Percentiles rank a stretch among this genome's conserved stretches.
phyloP scores from a whole-genome alignment of 345 rosid genomes.

The Excoecaria agallocha region DNA sequence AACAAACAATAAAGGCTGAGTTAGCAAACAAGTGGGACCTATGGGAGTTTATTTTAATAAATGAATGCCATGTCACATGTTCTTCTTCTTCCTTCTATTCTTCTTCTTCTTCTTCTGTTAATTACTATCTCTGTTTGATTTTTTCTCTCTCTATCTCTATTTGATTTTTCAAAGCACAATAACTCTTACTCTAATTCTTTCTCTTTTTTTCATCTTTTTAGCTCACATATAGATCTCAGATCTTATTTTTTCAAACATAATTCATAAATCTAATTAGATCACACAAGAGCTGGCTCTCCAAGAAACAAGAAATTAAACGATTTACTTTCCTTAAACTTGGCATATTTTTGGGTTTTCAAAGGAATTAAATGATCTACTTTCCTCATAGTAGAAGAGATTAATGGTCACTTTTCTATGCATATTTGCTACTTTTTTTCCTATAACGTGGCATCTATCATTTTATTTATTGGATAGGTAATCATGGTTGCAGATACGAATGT shows the following conservation, averaged over 20 bases:
- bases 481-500: neutral
- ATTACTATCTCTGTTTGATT: no score
- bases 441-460: neutral
- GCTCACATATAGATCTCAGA: conserved; percentile 39
- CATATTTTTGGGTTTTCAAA: conserved; percentile 30
- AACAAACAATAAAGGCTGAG: no score
- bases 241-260: conserved; percentile 23
- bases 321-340: conserved; percentile 24
- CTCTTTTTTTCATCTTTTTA: conserved; percentile 50
- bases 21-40: no score
- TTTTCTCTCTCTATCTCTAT: no score
- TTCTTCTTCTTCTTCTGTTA: no score
- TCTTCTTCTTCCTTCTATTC: no score
- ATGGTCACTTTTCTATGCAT: conserved; percentile 43
- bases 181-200: conserved; percentile 48
- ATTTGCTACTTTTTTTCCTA: conserved; percentile 25
- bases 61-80: no score
- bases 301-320: conserved; percentile 27
- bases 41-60: no score
- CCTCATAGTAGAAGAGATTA: conserved; percentile 54
- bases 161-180: no score
- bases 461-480: neutral
- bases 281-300: conserved; percentile 26
- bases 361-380: conserved; percentile 35
- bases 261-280: conserved; percentile 15